Evolutionary conservation across 768 basidiomycete genomes (phyloP).

Genomic region (Kwoniella sp.): DNA sequence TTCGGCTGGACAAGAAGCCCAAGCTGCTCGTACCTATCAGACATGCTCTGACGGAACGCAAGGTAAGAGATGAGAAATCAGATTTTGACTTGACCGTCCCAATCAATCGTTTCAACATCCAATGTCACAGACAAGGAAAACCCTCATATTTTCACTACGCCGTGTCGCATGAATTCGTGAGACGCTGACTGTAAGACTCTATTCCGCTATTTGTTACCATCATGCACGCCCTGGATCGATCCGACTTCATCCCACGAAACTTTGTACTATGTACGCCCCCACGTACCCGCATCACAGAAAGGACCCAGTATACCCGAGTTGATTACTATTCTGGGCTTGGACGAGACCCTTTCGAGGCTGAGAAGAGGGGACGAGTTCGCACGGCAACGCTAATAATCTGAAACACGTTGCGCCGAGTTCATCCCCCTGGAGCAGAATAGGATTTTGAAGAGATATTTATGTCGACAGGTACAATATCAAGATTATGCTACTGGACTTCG

Average conservation of each 20-base stretch:
- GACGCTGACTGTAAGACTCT: too few relatives aligned
- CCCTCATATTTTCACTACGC: too few relatives aligned
- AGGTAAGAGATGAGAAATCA: conserved; percentile 61
- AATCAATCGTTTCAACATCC: too few relatives aligned
- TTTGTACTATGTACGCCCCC: background rate
- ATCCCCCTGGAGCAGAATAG: background rate
- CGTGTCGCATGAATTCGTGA: too few relatives aligned
- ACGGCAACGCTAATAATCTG: background rate
- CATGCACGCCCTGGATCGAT: background rate
- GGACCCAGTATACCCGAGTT: conserved; percentile 60
- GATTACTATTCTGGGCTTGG: conserved; percentile 57
- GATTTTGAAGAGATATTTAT: too few relatives aligned
- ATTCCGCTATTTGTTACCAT: background rate
- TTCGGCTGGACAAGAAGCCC: conserved; percentile 53
- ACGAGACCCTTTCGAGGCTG: conserved; percentile 34
- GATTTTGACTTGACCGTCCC: too few relatives aligned
- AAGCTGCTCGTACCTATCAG: conserved; percentile 73
- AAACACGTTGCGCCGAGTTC: too few relatives aligned
- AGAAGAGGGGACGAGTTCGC: conserved; percentile 34
- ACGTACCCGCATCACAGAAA: conserved; percentile 45
- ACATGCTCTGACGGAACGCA: conserved; percentile 78
- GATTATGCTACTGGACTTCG: background rate
- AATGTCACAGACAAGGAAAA: too few relatives aligned
- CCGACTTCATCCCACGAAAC: background rate
- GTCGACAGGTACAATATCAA: background rate